These are phyloP conservation scores for Prillingera fragicola DNA, from an alignment of 1,284 basidiomycete genomes.

Conservation along the genomic window DNA sequence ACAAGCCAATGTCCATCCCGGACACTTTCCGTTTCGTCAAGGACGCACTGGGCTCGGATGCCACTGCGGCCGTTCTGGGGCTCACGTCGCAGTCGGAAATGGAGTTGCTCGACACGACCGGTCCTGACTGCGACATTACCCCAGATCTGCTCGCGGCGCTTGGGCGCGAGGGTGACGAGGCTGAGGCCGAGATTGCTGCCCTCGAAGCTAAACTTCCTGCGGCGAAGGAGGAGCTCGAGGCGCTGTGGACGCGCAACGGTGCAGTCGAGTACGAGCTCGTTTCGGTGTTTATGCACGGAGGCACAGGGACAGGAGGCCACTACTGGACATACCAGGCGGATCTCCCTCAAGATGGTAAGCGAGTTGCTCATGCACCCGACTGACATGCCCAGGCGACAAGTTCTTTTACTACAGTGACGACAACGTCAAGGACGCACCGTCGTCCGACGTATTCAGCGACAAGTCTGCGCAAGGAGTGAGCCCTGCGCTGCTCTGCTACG, in stretches of 20 bases:
- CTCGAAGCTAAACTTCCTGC: constrained; percentile 56
- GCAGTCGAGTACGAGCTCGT: constrained; percentile 81
- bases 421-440: constrained; percentile 55
- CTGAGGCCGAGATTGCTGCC: constrained; percentile 59
- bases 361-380: not conserved
- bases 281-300: constrained; percentile 93
- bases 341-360: constrained; percentile 40
- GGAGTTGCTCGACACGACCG: constrained; percentile 53
- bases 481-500: constrained; percentile 48
- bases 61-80: constrained; percentile 36
- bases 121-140: constrained; percentile 47
- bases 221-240: constrained; percentile 67
- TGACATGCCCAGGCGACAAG: constrained; percentile 53
- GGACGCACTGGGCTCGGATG: constrained; percentile 21
- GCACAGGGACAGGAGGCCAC: constrained; percentile 52
- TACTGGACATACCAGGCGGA: constrained; percentile 49
- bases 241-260: constrained; percentile 66
- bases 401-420: constrained; percentile 98
- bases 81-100: not conserved
- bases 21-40: constrained; percentile 30
- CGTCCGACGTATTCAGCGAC: constrained; percentile 41
- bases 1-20: constrained; percentile 34
- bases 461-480: constrained; percentile 33
- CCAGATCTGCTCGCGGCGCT: constrained; percentile 33
- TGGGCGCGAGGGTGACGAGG: constrained; percentile 53